Percentiles rank a stretch among this genome's conserved stretches.
These are phyloP conservation scores for Kandelia obovata DNA, from an alignment of 345 rosid genomes.

Conservation along the genomic window DNA sequence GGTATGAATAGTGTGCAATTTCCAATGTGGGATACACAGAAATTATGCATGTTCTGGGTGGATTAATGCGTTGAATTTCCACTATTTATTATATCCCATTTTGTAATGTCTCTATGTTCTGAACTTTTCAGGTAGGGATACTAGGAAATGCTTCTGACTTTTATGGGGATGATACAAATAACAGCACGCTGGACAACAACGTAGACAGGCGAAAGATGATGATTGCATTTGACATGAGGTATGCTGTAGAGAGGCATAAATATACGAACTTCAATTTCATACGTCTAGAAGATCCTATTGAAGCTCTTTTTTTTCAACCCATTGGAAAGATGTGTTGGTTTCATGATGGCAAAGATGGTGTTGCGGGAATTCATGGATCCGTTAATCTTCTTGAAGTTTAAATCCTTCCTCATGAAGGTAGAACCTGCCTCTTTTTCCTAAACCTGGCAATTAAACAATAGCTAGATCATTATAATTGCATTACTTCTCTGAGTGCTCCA, in stretches of 20 bases:
- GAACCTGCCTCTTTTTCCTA: background rate
- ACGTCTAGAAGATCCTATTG: constrained; percentile 10
- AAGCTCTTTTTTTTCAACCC: constrained; percentile 24
- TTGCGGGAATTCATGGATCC: constrained; percentile 91
- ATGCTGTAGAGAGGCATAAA: constrained; percentile 8
- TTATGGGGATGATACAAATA: constrained; percentile 50
- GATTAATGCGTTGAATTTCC: background rate
- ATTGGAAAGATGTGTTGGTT: constrained; percentile 73
- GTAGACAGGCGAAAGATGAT: constrained; percentile 80
- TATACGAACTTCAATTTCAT: background rate
- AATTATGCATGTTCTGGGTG: too few relatives aligned
- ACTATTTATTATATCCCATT: background rate
- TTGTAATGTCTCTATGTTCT: background rate
- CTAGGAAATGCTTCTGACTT: constrained; percentile 96
- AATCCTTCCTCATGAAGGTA: constrained; percentile 81
- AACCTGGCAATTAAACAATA: background rate
- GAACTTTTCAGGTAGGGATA: constrained; percentile 64
- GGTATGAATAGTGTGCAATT: too few relatives aligned
- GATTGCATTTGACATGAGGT: constrained; percentile 99
- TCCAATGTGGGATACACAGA: too few relatives aligned
- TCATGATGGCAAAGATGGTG: constrained; percentile 99
- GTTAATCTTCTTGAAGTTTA: constrained; percentile 61
- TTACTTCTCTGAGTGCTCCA: background rate
- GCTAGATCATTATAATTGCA: background rate
- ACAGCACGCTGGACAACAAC: constrained; percentile 42